Conservation (phyloP, 2,329 filamentous ascomycete species). For the Dactylonectria estremocensis region DNA sequence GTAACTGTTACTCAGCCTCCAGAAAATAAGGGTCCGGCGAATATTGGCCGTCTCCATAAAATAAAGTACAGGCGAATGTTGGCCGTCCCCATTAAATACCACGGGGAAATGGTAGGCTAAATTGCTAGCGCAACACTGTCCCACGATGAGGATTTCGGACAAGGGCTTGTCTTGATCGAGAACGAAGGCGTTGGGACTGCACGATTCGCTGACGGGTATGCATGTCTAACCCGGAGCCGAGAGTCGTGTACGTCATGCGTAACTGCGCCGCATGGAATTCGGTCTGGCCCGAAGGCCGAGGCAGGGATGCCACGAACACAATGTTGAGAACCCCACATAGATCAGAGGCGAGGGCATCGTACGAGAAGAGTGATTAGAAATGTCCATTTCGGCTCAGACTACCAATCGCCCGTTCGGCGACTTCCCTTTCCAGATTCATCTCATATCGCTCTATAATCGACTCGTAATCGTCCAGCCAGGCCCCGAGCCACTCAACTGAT, state of each 20-base stretch:
- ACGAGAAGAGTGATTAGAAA: background rate
- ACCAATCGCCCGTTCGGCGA: conserved; percentile 32
- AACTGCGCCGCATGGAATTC: background rate
- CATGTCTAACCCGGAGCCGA: conserved; percentile 1
- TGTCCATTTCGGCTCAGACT: conserved; percentile 34
- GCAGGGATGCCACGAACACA: conserved; percentile 14
- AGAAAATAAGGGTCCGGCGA: background rate
- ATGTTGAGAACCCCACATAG: background rate
- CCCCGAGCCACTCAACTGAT: conserved; percentile 34
- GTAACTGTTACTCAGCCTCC: background rate
- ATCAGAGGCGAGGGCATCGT: background rate
- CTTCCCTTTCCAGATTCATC: conserved; percentile 35
- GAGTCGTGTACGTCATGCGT: conserved; percentile 39
- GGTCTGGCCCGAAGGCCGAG: background rate
- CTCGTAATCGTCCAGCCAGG: conserved; percentile 38
- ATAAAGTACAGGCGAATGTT: conserved; percentile 35
- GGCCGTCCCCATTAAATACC: conserved; percentile 34
- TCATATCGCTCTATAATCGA: conserved; percentile 33
- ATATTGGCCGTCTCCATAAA: conserved; percentile 15
- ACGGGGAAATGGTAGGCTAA: conserved; percentile 34
- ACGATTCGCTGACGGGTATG: background rate
- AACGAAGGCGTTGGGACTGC: background rate
- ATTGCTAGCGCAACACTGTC: conserved; percentile 29
- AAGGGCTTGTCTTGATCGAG: background rate
- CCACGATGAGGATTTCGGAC: background rate